phyloP scores from a whole-genome alignment of 495 filamentous ascomycete genomes.

The Penicillium canescens region DNA sequence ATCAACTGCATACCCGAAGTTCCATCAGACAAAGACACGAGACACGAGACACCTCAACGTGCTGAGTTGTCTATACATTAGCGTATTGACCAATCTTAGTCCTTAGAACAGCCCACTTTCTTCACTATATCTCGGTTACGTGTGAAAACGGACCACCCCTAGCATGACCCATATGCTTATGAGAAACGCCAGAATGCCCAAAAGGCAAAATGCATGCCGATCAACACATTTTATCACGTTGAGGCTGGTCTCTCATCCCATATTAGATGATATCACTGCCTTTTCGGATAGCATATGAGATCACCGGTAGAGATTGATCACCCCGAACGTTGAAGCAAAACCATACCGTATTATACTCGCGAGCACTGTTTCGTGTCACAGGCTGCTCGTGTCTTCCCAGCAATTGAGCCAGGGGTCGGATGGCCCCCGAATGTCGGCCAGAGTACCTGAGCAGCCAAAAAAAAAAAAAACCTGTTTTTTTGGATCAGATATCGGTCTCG shows the following conservation, averaged over 20 bases:
- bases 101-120: background rate
- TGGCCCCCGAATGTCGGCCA: background rate
- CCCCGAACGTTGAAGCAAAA: background rate
- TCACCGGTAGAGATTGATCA: background rate
- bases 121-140: background rate
- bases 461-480: constrained; percentile 12
- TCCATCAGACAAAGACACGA: no score
- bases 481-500: background rate
- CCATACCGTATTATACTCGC: no score
- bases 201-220: background rate
- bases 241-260: background rate
- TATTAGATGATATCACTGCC: constrained; percentile 4
- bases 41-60: no score
- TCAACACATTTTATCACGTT: background rate
- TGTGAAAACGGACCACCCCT: background rate
- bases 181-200: background rate
- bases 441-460: background rate
- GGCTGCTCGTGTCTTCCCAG: background rate
- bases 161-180: background rate
- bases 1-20: no score
- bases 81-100: no score
- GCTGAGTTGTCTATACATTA: no score
- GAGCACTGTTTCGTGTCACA: background rate
- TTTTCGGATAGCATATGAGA: constrained; percentile 1
- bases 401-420: background rate